Percentiles rank a stretch among this genome's conserved stretches.
These are phyloP conservation scores for Pythium phragmitis DNA, from an alignment of 352 stramenopile genomes.

Conservation along the genomic window DNA sequence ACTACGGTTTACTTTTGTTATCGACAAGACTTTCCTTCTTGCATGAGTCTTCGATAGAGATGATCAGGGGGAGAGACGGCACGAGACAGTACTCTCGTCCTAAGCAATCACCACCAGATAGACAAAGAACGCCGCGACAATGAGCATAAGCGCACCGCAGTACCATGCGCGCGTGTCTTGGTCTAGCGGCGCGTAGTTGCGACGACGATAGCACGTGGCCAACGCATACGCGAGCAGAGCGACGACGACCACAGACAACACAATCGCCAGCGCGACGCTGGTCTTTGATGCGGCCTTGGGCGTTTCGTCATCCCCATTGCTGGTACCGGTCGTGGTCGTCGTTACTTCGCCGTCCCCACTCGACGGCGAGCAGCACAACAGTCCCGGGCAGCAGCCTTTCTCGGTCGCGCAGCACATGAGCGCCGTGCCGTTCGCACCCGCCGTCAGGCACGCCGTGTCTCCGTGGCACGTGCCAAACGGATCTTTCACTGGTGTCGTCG, in stretches of 20 bases:
- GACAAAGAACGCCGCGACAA: constrained; percentile 69
- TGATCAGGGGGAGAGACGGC: background rate
- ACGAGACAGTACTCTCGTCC: background rate
- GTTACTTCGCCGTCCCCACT: constrained; percentile 24
- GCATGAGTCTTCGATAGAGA: no score
- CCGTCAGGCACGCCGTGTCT: constrained; percentile 11
- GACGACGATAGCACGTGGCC: constrained; percentile 61
- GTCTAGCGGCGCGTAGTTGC: constrained; percentile 59
- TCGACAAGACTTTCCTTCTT: background rate
- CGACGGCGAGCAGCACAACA: constrained; percentile 33
- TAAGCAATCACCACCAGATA: constrained; percentile 61
- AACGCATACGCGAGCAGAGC: constrained; percentile 41
- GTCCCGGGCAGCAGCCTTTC: constrained; percentile 32
- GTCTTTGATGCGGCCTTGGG: constrained; percentile 13
- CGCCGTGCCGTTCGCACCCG: constrained; percentile 11
- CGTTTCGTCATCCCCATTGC: background rate
- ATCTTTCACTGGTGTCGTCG: constrained; percentile 6
- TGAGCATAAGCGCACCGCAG: constrained; percentile 55
- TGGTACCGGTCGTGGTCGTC: constrained; percentile 24
- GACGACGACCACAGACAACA: constrained; percentile 37
- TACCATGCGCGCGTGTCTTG: constrained; percentile 63
- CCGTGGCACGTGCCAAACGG: constrained; percentile 20
- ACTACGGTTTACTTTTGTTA: no score
- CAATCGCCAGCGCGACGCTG: constrained; percentile 43
- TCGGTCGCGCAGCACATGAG: constrained; percentile 32